Conservation (phyloP, 352 stramenopile species). For the Pythium grandisporangium region DNA sequence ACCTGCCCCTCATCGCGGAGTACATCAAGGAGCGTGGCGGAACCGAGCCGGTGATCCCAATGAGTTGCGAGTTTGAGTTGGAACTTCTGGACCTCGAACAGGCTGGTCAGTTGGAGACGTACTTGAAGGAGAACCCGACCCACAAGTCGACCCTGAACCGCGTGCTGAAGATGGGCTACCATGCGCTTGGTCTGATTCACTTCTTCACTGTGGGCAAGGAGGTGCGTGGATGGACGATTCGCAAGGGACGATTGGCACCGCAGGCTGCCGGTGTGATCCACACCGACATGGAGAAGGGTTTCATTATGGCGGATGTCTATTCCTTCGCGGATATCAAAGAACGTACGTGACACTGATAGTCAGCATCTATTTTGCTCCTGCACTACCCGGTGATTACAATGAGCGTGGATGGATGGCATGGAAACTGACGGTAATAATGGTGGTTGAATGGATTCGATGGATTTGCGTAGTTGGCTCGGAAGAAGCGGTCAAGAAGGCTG, state of each 20-base stretch:
- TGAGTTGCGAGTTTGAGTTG: slow-evolving; percentile 98
- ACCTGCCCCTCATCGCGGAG: slow-evolving; percentile 95
- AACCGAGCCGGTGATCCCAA: slow-evolving; percentile 94
- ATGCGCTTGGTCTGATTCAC: slow-evolving; percentile 97
- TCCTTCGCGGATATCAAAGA: slow-evolving; percentile 85
- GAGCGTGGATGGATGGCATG: too few relatives aligned
- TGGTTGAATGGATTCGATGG: too few relatives aligned
- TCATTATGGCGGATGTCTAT: slow-evolving; percentile 95
- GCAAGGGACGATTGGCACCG: slow-evolving; percentile 93
- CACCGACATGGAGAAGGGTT: slow-evolving; percentile 99
- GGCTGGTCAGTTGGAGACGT: slow-evolving; percentile 39
- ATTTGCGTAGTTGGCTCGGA: slow-evolving; percentile 71
- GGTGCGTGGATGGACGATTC: slow-evolving; percentile 99
- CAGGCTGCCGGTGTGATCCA: slow-evolving; percentile 99
- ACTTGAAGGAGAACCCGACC: slow-evolving; percentile 78
- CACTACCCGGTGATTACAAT: too few relatives aligned
- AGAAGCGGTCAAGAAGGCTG: slow-evolving; percentile 85
- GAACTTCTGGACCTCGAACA: slow-evolving; percentile 81
- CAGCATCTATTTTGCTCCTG: too few relatives aligned
- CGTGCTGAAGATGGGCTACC: slow-evolving; percentile 97
- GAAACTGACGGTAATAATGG: too few relatives aligned
- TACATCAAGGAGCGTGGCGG: slow-evolving; percentile 95
- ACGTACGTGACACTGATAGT: too few relatives aligned
- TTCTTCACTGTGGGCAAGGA: slow-evolving; percentile 99
- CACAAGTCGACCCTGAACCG: slow-evolving; percentile 92